Evolutionary conservation across 2,329 filamentous ascomycete genomes (phyloP).

Genomic region (Aspergillus eucalypticola): DNA sequence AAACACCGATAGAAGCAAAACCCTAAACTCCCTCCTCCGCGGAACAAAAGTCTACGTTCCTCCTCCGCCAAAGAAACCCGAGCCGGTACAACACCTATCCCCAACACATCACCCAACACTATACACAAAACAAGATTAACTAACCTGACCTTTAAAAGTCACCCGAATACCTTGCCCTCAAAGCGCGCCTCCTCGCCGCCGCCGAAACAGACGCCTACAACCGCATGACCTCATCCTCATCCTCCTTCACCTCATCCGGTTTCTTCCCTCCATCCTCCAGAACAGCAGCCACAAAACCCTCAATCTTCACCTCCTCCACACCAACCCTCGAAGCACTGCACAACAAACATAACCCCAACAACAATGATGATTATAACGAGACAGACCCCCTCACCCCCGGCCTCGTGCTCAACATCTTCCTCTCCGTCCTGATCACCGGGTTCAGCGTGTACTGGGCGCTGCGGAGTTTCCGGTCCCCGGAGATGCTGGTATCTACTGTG

Average conservation of each 20-base stretch:
- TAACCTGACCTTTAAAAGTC: too few species aligned
- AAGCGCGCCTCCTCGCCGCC: conserved; percentile 78
- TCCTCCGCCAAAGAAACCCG: conserved; percentile 76
- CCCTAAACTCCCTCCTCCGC: conserved; percentile 69
- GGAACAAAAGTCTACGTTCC: conserved; percentile 72
- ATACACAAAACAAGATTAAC: neutral
- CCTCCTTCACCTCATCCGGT: conserved; percentile 50
- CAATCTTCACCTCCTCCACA: conserved; percentile 57
- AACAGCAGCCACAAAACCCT: conserved; percentile 24
- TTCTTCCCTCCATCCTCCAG: conserved; percentile 54
- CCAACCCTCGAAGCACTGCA: conserved; percentile 53
- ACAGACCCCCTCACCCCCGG: conserved; percentile 50
- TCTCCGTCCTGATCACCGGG: conserved; percentile 74
- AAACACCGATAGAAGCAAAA: conserved; percentile 29
- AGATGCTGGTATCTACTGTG: conserved; percentile 27
- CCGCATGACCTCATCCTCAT: conserved; percentile 68
- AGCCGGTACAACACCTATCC: conserved; percentile 61
- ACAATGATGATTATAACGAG: conserved; percentile 26
- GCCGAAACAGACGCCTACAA: conserved; percentile 82
- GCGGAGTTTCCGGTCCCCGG: conserved; percentile 39
- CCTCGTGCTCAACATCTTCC: conserved; percentile 84
- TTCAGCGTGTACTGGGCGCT: conserved; percentile 49
- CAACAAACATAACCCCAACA: conserved; percentile 37
- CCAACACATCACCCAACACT: neutral
- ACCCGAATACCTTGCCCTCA: conserved; percentile 79